Base-by-base conservation (phyloP, 371 early-diverging fungal species). In the Rhizopus sp. region DNA sequence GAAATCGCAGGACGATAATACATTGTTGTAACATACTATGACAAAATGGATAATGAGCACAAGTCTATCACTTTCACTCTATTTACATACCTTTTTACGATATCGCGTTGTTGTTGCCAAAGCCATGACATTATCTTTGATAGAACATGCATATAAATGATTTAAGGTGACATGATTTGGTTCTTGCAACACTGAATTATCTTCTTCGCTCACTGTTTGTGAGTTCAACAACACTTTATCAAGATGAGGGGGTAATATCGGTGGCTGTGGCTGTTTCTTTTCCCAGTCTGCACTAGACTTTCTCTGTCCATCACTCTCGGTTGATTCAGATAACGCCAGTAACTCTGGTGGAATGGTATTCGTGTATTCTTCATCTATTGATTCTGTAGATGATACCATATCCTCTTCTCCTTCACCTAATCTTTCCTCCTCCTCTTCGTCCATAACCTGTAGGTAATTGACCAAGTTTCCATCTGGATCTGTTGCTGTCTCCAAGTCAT, bases 101-200 rank as follows among this genome's bases (percentile, higher is more conserved):
- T 94, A 94, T 53, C 94, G 79, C 16, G 89, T 80, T 5, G 94
- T 93, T 17, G 87, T 87, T 13, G 93, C 91, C 42, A 98, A 81
- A 7, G 96, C 97, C 93, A 98, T 92, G 16, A 98, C 97, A 37
- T 94, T 93, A 64, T 97, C 96, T 56, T 93, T 86, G 47, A 98
- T 97, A 3, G 93, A 92, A 61, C 93, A 94, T 4, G 98, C 96
- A 68, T 96, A 96, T 48, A 98, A 68, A 70, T 98, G 98, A 62
- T 97, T 96, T 53, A 98, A 71, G 13, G 89, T 91, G 13, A 96
- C 98, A 62, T 95, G 95, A 61, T 93, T 92, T 13, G 98, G 97
- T 37, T 91, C 89, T 0, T 93, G 92, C 29, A 98, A 66, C 1
- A 88, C 77, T 31, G 82, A 76, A 58, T 88, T 88, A 62, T 96